A percentile compares a stretch with the other conserved stretches of the same genome.
Evolutionary conservation across 768 basidiomycete genomes (phyloP).

Genomic region (Coprinopsis cinerea): DNA sequence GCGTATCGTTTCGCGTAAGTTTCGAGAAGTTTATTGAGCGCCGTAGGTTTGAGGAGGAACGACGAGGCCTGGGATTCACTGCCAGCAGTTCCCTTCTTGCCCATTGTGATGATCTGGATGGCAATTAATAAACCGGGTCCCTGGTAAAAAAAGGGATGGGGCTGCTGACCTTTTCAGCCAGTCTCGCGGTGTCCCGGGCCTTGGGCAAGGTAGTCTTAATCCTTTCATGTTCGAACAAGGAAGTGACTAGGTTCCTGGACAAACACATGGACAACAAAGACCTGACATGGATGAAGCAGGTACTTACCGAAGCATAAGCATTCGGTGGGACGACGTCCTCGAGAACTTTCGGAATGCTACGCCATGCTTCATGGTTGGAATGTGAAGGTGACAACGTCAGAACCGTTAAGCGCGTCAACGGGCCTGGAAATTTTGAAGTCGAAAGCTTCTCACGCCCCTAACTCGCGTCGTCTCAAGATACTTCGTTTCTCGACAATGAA

Average conservation of each 20-base stretch:
- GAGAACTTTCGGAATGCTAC: slow-evolving; percentile 89
- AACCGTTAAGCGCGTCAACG: not conserved
- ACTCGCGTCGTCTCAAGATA: not conserved
- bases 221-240: slow-evolving; percentile 90
- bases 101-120: slow-evolving; percentile 79
- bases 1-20: slow-evolving; percentile 78
- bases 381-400: not conserved
- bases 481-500: too few relatives aligned
- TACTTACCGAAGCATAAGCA: slow-evolving; percentile 83
- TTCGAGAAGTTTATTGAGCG: slow-evolving; percentile 80
- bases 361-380: slow-evolving; percentile 82
- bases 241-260: slow-evolving; percentile 85
- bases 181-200: slow-evolving; percentile 83
- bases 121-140: slow-evolving; percentile 4
- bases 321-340: slow-evolving; percentile 86
- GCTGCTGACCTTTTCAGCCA: slow-evolving; percentile 79
- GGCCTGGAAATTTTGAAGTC: slow-evolving; percentile 3
- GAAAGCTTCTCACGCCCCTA: not conserved
- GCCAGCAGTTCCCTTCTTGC: slow-evolving; percentile 74
- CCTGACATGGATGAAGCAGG: not conserved
- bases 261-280: slow-evolving; percentile 12
- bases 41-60: slow-evolving; percentile 68
- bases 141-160: not conserved
- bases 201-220: slow-evolving; percentile 95
- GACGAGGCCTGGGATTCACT: slow-evolving; percentile 68